Percentiles rank a stretch among this genome's conserved stretches.
phyloP scores from a whole-genome alignment of 2,329 filamentous ascomycete species.

The Dothideomycetes sp. region DNA sequence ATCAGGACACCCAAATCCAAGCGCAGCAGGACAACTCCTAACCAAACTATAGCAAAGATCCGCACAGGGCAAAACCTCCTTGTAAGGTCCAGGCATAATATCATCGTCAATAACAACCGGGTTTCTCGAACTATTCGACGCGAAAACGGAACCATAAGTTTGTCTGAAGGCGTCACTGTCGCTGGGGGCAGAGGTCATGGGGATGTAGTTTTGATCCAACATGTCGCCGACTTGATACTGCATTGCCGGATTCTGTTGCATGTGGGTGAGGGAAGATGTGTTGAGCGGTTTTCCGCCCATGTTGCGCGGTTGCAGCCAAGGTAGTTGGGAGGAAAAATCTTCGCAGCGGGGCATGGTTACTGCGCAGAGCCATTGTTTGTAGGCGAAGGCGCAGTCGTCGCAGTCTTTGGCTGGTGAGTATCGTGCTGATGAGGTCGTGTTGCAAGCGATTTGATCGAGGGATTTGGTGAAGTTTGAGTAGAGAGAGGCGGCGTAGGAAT shows the following conservation, averaged over 20 bases:
- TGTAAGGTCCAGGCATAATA: conserved; percentile 80
- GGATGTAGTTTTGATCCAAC: conserved; percentile 21
- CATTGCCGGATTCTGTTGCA: conserved; percentile 1
- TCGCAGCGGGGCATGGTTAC: conserved; percentile 88
- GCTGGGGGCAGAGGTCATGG: conserved; percentile 27
- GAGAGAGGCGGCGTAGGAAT: conserved; percentile 58
- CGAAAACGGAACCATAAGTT: conserved; percentile 23
- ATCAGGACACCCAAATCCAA: conserved; percentile 68
- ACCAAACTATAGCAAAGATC: conserved; percentile 82
- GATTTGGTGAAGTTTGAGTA: conserved; percentile 74
- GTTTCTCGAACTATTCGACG: conserved; percentile 27
- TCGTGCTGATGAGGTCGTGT: conserved; percentile 59
- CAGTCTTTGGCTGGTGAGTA: conserved; percentile 78
- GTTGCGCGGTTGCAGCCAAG: conserved; percentile 60
- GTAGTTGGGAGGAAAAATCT: conserved; percentile 56
- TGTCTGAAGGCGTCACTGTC: conserved; percentile 24
- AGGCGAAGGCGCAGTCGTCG: conserved; percentile 64
- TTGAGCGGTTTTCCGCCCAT: conserved; percentile 41
- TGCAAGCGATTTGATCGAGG: conserved; percentile 76
- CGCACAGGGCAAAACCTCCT: conserved; percentile 80
- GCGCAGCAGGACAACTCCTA: conserved; percentile 66
- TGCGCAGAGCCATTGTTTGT: conserved; percentile 92
- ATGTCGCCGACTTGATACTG: conserved; percentile 11
- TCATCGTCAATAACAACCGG: conserved; percentile 54
- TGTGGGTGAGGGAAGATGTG: conserved; percentile 14